Percentiles rank a stretch among this genome's conserved stretches.
Evolutionary conservation across 371 early-diverging fungal species (phyloP).

Genomic region (Dinochytrium kinnereticum): DNA sequence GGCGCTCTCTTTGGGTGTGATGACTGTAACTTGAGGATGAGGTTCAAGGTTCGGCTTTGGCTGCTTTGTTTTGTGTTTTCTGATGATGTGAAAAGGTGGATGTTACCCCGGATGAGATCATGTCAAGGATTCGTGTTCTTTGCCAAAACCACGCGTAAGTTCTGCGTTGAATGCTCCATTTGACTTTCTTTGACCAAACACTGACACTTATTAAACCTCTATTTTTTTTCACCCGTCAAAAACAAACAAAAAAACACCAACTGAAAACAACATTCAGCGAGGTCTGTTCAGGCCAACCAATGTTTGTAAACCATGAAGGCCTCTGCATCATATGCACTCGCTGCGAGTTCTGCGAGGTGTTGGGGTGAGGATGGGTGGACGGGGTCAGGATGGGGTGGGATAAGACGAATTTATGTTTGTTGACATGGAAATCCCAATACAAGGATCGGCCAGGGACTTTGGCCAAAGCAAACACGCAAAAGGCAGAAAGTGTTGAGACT

Average conservation of each 20-base stretch:
- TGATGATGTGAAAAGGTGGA: not conserved
- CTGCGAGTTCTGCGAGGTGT: constrained; percentile 3
- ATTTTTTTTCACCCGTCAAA: no score
- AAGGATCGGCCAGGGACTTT: no score
- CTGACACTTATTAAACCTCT: not conserved
- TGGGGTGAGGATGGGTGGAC: no score
- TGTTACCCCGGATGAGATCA: not conserved
- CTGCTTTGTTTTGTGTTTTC: not conserved
- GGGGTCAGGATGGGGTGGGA: no score
- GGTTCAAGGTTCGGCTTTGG: not conserved
- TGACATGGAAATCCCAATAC: no score
- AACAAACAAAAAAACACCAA: no score
- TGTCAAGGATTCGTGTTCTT: not conserved
- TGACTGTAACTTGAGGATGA: constrained; percentile 9
- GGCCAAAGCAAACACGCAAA: no score
- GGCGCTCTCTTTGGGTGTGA: constrained; percentile 10
- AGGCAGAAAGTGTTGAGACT: no score
- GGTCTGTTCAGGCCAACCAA: not conserved
- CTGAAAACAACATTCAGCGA: no score
- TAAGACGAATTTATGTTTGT: no score
- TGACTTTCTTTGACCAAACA: not conserved
- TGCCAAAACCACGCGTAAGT: constrained; percentile 14
- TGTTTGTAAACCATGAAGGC: constrained; percentile 11
- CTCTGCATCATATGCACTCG: constrained; percentile 9
- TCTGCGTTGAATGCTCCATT: no score